Conservation (phyloP, 2,329 filamentous ascomycete genomes). For the Penicillium sumatraense region DNA sequence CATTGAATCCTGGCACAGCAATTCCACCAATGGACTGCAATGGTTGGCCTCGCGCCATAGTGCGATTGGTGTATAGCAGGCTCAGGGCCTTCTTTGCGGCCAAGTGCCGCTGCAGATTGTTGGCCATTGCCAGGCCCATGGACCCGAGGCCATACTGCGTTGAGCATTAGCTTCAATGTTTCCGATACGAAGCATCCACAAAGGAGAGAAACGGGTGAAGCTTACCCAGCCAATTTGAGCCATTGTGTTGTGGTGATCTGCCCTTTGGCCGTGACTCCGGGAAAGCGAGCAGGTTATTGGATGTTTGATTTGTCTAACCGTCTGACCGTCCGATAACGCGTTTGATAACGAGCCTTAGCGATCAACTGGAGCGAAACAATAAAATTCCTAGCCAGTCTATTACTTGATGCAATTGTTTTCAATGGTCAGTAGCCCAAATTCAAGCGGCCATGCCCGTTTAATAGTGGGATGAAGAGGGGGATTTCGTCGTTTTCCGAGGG, state of each 20-base stretch:
- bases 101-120: slow-evolving; percentile 48
- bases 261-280: neutral
- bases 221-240: slow-evolving; percentile 43
- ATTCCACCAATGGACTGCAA: slow-evolving; percentile 42
- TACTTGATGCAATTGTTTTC: neutral
- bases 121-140: slow-evolving; percentile 52
- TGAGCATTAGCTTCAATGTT: slow-evolving; percentile 1
- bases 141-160: slow-evolving; percentile 49
- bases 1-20: slow-evolving; percentile 36
- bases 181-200: neutral
- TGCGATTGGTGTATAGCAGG: slow-evolving; percentile 48
- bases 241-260: slow-evolving; percentile 23
- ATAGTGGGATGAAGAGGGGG: slow-evolving; percentile 7
- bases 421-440: neutral
- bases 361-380: neutral
- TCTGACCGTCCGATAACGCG: neutral
- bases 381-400: neutral
- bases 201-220: neutral
- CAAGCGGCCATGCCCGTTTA: neutral
- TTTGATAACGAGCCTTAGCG: neutral
- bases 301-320: neutral
- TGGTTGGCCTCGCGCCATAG: slow-evolving; percentile 43
- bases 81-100: slow-evolving; percentile 34
- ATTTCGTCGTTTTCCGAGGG: slow-evolving; percentile 25
- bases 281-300: neutral